Base-by-base conservation (phyloP, 2,329 filamentous ascomycete genomes). In the Colletotrichum somersetense region DNA sequence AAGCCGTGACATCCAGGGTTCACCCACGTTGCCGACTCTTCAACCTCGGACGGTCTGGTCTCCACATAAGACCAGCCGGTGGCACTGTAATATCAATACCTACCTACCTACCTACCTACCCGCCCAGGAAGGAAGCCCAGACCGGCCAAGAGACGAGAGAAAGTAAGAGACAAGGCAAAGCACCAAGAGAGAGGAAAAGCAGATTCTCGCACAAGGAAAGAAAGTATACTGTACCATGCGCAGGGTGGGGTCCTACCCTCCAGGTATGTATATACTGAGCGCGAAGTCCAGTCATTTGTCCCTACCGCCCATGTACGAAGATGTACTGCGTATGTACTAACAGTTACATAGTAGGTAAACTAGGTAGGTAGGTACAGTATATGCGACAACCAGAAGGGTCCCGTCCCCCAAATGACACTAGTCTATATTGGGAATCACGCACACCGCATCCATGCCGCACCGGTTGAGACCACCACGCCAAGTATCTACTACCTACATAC, bases 281-380 rank as follows among this genome's bases (percentile, higher is more conserved):
- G 62, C 44, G 59, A 40, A 40, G 42, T 35, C 67, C 46, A 67
- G 57, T 65, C 58, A 67, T 58, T 62, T 56, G 52, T 33, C 52
- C 5, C 50, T 57, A 52, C 53, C 38, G 48, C 57, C 33, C 40
- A 62, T 30, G 26, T 30, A 30, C 26, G 26, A 3, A 30, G 2
- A 30, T 3, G 3, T 30, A 3, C 26, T 30, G 3, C 26, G 26
- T 30, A 30, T 30, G 26, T 30, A n/a, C n/a, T n/a, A n/a, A n/a
- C 26, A 26, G 26, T 26, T 26, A n/a, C n/a, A n/a, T n/a, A n/a
- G n/a, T n/a, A 26, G 26, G 26, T 26, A 2, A 3, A 5, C 30
- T 30, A 30, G 2, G 2, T 30, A 30, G 3, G 30, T 30, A 30
- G 2, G 30, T 30, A 30, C 30, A 30, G 3, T 30, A 30, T 30